Conservation (phyloP, 2,329 filamentous ascomycete species). For the Bipolaris zeicola region DNA sequence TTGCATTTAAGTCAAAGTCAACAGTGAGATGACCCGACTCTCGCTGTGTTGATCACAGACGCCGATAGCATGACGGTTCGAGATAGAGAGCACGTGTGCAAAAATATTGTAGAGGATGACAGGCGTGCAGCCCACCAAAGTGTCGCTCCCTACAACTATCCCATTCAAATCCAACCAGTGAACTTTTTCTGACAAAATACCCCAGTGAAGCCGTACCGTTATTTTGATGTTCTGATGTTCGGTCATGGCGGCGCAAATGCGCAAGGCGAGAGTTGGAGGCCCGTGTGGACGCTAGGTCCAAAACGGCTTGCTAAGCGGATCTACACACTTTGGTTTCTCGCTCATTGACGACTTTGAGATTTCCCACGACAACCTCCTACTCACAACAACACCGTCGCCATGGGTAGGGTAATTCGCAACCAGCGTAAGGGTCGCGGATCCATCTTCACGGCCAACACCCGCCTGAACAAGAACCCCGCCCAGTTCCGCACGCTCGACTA, state of each 20-base stretch:
- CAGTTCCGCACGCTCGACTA: constrained; percentile 98
- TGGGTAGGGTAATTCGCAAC: constrained; percentile 76
- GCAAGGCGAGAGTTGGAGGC: not conserved
- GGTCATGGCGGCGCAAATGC: not conserved
- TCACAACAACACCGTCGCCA: constrained; percentile 46
- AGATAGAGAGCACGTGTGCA: not conserved
- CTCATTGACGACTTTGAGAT: not conserved
- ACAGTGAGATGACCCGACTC: not conserved
- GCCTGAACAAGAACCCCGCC: constrained; percentile 89
- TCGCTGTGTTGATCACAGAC: not conserved
- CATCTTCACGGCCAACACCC: constrained; percentile 70
- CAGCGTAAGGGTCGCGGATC: constrained; percentile 74
- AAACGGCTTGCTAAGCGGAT: constrained; percentile 1
- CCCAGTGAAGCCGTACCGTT: not conserved
- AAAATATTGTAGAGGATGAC: not conserved
- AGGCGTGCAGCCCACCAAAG: not conserved
- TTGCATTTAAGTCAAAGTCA: not conserved
- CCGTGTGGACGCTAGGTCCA: constrained; percentile 5
- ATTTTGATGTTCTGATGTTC: not conserved
- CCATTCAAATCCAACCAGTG: not conserved
- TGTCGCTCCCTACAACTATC: not conserved
- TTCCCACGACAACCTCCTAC: constrained; percentile 21
- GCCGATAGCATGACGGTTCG: not conserved
- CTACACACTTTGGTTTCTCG: not conserved
- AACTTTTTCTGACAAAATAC: not conserved